These are phyloP conservation scores for Pichia paraexigua DNA, from an alignment of 805 yeast species.

Conservation along the genomic window DNA sequence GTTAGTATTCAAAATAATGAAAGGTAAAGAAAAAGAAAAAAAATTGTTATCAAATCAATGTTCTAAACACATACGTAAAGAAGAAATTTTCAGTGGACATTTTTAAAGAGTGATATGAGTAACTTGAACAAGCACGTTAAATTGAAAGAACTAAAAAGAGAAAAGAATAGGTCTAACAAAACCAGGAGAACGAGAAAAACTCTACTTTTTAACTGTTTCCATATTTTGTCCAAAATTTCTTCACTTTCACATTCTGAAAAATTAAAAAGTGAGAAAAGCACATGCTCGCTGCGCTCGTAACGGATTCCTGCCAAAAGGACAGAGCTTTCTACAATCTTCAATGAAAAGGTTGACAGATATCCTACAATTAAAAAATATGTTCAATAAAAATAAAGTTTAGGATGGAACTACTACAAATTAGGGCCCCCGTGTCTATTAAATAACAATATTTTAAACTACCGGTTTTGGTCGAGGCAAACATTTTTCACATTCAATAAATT, in stretches of 20 bases:
- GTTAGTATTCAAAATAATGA: slow-evolving; percentile 2
- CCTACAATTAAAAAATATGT: too few relatives aligned
- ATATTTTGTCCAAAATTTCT: not conserved
- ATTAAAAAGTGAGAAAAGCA: not conserved
- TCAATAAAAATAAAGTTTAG: too few relatives aligned
- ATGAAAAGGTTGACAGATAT: too few relatives aligned
- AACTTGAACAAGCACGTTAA: not conserved
- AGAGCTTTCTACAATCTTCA: too few relatives aligned
- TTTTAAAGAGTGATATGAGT: not conserved
- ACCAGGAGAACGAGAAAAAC: not conserved
- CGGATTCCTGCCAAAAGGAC: too few relatives aligned
- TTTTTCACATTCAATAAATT: too few relatives aligned
- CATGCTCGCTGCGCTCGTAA: not conserved
- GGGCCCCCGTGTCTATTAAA: too few relatives aligned
- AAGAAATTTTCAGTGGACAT: slow-evolving; percentile 26
- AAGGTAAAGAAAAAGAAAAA: too few relatives aligned
- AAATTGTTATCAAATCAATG: not conserved
- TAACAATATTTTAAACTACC: too few relatives aligned
- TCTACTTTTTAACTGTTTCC: not conserved
- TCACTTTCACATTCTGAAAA: not conserved
- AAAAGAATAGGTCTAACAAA: not conserved
- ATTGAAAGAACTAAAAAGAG: not conserved
- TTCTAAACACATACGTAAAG: slow-evolving; percentile 22
- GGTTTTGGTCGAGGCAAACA: too few relatives aligned
- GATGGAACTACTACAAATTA: too few relatives aligned